phyloP scores from a whole-genome alignment of 2,329 filamentous ascomycete species.

The Cladophialophora bantiana region DNA sequence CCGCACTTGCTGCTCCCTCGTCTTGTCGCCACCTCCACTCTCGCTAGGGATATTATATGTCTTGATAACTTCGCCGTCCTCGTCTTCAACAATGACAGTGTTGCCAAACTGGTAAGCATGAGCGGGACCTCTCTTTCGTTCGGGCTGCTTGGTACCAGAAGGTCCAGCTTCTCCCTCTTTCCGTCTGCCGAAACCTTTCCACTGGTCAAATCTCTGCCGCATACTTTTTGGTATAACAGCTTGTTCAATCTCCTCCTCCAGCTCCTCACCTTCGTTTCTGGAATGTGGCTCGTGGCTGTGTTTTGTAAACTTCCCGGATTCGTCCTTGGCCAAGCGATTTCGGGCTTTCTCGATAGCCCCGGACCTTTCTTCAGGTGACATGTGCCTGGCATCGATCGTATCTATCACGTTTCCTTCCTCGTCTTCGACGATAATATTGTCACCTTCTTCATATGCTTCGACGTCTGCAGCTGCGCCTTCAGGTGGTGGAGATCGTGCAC shows the following conservation, averaged over 20 bases:
- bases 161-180: conserved; percentile 44
- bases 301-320: conserved; percentile 53
- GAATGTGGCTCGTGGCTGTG: conserved; percentile 54
- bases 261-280: conserved; percentile 54
- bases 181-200: conserved; percentile 53
- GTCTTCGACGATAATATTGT: conserved; percentile 81
- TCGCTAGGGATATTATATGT: conserved; percentile 67
- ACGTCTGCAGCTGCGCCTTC: conserved; percentile 47
- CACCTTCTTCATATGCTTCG: conserved; percentile 81
- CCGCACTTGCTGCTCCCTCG: conserved; percentile 48
- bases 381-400: conserved; percentile 60
- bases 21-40: conserved; percentile 40
- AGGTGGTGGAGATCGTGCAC: conserved; percentile 10
- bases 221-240: conserved; percentile 49
- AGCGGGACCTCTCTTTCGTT: conserved; percentile 60
- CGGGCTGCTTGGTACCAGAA: conserved; percentile 40
- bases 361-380: conserved; percentile 64
- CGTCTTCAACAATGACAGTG: conserved; percentile 74
- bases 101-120: conserved; percentile 73
- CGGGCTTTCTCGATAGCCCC: conserved; percentile 63
- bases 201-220: conserved; percentile 57
- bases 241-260: conserved; percentile 48
- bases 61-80: conserved; percentile 72
- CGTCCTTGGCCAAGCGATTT: conserved; percentile 62
- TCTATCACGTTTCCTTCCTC: conserved; percentile 84